These are phyloP conservation scores for Heracleum sosnowskyi DNA, from an alignment of 129 eudicot species.

Conservation along the genomic window DNA sequence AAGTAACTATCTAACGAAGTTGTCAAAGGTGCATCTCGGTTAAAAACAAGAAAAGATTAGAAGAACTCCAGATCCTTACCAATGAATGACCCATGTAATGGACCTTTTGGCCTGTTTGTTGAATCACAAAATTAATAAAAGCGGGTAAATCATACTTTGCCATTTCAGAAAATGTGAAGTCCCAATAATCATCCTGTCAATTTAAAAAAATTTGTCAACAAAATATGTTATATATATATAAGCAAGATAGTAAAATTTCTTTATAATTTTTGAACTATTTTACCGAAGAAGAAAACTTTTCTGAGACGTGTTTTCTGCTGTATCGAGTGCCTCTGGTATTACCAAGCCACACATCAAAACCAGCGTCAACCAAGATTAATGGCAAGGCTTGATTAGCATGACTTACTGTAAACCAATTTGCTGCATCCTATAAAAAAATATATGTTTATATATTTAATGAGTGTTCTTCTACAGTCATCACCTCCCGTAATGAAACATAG, in stretches of 20 bases:
- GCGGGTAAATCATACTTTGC: background rate
- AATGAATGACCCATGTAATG: background rate
- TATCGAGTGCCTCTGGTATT: constrained; percentile 7
- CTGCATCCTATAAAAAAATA: background rate
- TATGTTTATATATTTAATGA: background rate
- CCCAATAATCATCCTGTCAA: background rate
- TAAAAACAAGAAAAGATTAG: background rate
- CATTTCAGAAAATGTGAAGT: constrained; percentile 2
- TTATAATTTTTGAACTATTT: background rate
- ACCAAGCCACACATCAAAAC: constrained; percentile 6
- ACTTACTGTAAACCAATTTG: background rate
- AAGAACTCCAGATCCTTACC: background rate
- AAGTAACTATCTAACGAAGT: too few species aligned
- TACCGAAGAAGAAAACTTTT: background rate
- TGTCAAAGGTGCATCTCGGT: too few species aligned
- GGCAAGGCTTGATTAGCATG: constrained; percentile 1
- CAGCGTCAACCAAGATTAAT: constrained; percentile 2
- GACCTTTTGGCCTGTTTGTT: background rate
- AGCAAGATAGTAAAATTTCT: background rate
- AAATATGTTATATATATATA: background rate
- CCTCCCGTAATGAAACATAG: too few species aligned
- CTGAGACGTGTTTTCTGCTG: background rate
- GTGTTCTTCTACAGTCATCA: too few species aligned
- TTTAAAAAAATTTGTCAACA: background rate
- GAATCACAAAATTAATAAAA: background rate